A percentile compares a stretch with the other conserved stretches of the same genome.
phyloP scores from a whole-genome alignment of 2,329 filamentous ascomycete genomes.

The Calonectria crousiana region DNA sequence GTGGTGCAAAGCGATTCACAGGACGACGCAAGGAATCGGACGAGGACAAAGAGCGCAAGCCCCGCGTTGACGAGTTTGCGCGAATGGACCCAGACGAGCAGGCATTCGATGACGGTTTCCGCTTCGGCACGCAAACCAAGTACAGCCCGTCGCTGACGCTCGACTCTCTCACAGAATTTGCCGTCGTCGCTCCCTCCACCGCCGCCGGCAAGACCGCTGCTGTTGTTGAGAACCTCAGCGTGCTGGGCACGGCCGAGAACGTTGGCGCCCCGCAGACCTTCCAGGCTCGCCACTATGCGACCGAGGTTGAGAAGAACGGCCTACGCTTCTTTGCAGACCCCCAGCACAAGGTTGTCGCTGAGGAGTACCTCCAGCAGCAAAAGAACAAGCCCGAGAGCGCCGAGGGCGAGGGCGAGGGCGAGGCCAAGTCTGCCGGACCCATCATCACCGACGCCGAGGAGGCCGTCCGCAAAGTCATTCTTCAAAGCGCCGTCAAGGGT shows the following conservation, averaged over 20 bases:
- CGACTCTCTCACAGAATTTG: conserved; percentile 46
- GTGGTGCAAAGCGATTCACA: conserved; percentile 28
- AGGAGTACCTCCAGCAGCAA: conserved; percentile 47
- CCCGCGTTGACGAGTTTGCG: conserved; percentile 41
- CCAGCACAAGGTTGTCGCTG: conserved; percentile 45
- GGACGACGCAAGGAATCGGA: conserved; percentile 40
- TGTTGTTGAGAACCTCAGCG: conserved; percentile 52
- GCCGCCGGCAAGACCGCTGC: conserved; percentile 46
- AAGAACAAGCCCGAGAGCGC: conserved; percentile 36
- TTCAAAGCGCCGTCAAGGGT: conserved; percentile 50
- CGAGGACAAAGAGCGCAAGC: conserved; percentile 40
- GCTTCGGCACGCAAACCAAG: conserved; percentile 47
- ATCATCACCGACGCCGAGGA: conserved; percentile 51
- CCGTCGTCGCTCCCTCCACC: conserved; percentile 46
- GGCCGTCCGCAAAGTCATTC: conserved; percentile 48
- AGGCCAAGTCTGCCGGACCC: conserved; percentile 30
- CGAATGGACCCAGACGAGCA: conserved; percentile 48
- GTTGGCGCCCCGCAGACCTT: conserved; percentile 47
- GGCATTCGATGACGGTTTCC: conserved; percentile 51
- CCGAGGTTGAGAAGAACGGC: conserved; percentile 44
- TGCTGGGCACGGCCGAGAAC: conserved; percentile 51
- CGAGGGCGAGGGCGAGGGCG: conserved; percentile 30
- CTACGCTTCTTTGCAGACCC: conserved; percentile 44
- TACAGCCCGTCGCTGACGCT: conserved; percentile 52
- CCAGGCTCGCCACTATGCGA: conserved; percentile 47